Evolutionary conservation across 306 rosid genomes (phyloP), one percentile per base, ranked within the genome.

Genomic region (Castanea sativa): DNA sequence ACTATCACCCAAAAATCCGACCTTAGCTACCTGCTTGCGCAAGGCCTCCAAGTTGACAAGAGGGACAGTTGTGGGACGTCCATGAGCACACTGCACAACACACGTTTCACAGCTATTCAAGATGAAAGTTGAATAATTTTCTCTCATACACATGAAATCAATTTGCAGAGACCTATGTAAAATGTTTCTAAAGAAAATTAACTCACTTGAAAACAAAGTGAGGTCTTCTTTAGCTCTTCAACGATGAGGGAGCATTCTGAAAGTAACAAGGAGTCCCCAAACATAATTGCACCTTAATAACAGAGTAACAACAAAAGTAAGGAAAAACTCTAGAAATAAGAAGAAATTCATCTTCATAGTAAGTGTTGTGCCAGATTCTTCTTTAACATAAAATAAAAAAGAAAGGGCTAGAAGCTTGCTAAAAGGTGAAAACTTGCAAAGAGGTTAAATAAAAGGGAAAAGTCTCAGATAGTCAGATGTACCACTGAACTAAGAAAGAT

Each of bases 231-330:
- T 63, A 95, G 91, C 88, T 93, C 99, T 71, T 91, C 92, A 80
- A 93, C 92, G 43, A 95, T 76, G 79, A 95, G 98, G 85, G 94
- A 89, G 81, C 99, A 95, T 84, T 95, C 99, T 8, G 98, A 90
- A 68, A 88, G 97, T 78, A 95, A 90, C 93, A 95, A 88, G 2
- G 96, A 88, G 82, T 95, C 99, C 63, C 99, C 97, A 82, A 93
- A 95, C 99, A 95, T 93, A 67, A 95, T 93, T 78, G 99, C 99
- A 89, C 98, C 99, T 92, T 80, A 82, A 75, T 43, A 80, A 70
- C 71, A 4, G 78, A 78, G 21, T 64, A 10, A 65, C 53, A 56
- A 53, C 61, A 20, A 30, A 79, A 82, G 67, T 75, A 60, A 49
- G 53, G 55, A 55, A 58, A 21, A 5, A 33, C 1, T 27, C 19